A percentile compares a stretch with the other conserved stretches of the same genome.
These are phyloP conservation scores for Microbotryum scabiosae DNA, from an alignment of 1,284 basidiomycete genomes.

Conservation along the genomic window DNA sequence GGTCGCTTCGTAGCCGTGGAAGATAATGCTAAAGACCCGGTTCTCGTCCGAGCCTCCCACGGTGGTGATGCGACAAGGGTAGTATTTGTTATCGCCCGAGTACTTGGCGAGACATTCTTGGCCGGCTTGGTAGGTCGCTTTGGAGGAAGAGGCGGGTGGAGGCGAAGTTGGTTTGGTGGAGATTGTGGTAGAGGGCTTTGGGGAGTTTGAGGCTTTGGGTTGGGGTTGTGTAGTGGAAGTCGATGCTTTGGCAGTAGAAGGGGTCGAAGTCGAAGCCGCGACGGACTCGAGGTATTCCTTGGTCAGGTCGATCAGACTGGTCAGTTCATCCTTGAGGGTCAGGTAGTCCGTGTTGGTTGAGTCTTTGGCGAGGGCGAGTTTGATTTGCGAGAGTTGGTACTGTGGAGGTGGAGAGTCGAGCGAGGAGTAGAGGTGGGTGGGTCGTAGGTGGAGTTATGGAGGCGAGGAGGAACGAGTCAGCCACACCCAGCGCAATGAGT, in stretches of 20 bases:
- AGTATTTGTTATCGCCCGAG: slow-evolving; percentile 78
- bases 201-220: slow-evolving; percentile 2
- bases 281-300: slow-evolving; percentile 54
- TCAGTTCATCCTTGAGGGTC: slow-evolving; percentile 68
- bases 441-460: neutral
- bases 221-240: neutral
- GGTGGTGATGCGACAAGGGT: slow-evolving; percentile 81
- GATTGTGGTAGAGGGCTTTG: neutral
- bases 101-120: slow-evolving; percentile 91
- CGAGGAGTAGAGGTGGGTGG: neutral
- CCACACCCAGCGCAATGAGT: too few species aligned
- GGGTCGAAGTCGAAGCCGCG: slow-evolving; percentile 9
- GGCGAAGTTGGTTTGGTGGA: neutral
- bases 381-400: slow-evolving; percentile 54
- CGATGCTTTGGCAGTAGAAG: neutral
- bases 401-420: neutral
- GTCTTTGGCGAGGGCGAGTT: slow-evolving; percentile 71
- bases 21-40: slow-evolving; percentile 83
- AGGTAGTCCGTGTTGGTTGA: slow-evolving; percentile 65
- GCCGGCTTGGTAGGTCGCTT: slow-evolving; percentile 53
- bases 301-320: slow-evolving; percentile 81
- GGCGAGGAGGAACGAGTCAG: neutral
- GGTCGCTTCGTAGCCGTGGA: slow-evolving; percentile 91
- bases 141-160: neutral
- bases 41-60: slow-evolving; percentile 77